A percentile compares a stretch with the other conserved stretches of the same genome.
phyloP scores from a whole-genome alignment of 139 green algal genomes.

The Chlorella sp. region DNA sequence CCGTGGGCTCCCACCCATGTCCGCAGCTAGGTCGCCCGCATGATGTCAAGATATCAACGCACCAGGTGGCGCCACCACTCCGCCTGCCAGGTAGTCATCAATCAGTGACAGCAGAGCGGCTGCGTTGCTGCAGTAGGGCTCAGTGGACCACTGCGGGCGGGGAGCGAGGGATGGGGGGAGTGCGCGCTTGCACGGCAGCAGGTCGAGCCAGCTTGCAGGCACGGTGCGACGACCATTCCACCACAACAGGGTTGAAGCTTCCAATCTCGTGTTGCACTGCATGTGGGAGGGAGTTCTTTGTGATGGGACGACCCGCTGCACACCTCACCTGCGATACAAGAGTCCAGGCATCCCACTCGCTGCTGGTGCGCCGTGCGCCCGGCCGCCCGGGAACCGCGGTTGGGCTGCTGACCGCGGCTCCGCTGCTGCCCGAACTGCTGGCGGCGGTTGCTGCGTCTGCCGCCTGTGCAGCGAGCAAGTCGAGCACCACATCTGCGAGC shows the following conservation, averaged over 20 bases:
- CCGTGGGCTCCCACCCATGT: too few species aligned
- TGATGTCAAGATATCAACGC: too few species aligned
- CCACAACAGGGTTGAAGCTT: too few species aligned
- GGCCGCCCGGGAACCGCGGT: background rate
- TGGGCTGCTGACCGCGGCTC: background rate
- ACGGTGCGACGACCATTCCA: too few species aligned
- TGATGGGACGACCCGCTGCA: background rate
- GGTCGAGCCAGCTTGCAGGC: background rate
- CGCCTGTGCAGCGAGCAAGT: constrained; percentile 23
- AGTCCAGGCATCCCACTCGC: constrained; percentile 29
- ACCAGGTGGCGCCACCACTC: constrained; percentile 29
- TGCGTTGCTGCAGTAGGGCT: constrained; percentile 47
- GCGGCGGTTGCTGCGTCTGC: background rate
- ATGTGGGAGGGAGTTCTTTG: too few species aligned
- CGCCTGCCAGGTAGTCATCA: constrained; percentile 42
- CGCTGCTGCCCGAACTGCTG: background rate
- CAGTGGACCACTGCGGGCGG: constrained; percentile 32
- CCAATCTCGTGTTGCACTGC: too few species aligned
- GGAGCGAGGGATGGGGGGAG: background rate
- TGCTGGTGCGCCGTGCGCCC: background rate
- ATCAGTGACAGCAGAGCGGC: constrained; percentile 50
- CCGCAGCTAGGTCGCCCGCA: too few species aligned
- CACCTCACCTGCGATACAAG: constrained; percentile 12
- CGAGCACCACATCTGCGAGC: constrained; percentile 44
- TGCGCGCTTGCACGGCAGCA: too few species aligned